Evolutionary conservation across 371 early-diverging fungal species (phyloP).

Genomic region (Entomophthora muscae): DNA sequence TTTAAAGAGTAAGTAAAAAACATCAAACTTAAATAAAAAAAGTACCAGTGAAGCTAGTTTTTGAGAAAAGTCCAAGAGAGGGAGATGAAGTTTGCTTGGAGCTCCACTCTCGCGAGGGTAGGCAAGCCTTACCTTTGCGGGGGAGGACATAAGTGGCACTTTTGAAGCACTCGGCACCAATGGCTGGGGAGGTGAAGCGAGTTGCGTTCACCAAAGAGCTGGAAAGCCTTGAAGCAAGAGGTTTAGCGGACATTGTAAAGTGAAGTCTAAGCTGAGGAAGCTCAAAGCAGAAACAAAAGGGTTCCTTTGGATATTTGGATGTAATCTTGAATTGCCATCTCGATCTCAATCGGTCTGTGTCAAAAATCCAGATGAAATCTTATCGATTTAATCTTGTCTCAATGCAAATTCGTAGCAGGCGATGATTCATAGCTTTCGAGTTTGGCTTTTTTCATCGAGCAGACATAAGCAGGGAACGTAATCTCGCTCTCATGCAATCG

Average conservation of each 20-base stretch:
- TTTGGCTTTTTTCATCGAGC: too few species aligned
- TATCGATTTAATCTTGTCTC: too few species aligned
- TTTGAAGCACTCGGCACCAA: neutral
- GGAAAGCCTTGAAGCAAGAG: conserved; percentile 3
- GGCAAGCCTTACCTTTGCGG: neutral
- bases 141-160: neutral
- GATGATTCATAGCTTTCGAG: too few species aligned
- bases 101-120: conserved; percentile 1
- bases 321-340: too few species aligned
- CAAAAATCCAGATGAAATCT: too few species aligned
- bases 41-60: conserved; percentile 4
- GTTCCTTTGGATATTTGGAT: too few species aligned
- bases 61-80: neutral
- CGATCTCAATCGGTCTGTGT: too few species aligned
- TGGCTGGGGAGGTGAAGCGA: neutral
- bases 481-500: too few species aligned
- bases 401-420: too few species aligned
- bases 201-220: conserved; percentile 1
- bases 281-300: too few species aligned
- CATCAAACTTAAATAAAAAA: neutral
- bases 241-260: neutral
- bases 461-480: too few species aligned
- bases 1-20: neutral
- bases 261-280: neutral
- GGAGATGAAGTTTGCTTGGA: neutral